phyloP scores from a whole-genome alignment of 768 basidiomycete species.

The Scleroderma citrinum region DNA sequence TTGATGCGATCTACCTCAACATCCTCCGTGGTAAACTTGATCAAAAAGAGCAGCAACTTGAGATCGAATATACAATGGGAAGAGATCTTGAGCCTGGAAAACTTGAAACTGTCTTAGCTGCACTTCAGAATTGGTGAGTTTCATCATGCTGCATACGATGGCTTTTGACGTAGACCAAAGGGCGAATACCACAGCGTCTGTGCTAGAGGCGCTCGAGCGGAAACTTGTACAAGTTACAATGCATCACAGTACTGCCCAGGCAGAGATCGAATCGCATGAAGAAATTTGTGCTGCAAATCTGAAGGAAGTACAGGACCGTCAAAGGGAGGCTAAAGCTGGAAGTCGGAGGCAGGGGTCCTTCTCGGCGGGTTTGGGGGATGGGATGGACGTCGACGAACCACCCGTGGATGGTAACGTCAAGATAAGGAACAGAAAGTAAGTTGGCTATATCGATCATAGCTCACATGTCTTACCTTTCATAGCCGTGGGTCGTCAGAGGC shows the following conservation, averaged over 20 bases:
- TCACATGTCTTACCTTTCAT: background rate
- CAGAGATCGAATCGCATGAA: constrained; percentile 50
- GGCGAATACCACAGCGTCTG: constrained; percentile 64
- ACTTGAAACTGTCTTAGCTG: constrained; percentile 51
- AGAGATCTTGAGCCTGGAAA: constrained; percentile 81
- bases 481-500: constrained; percentile 32
- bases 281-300: constrained; percentile 44
- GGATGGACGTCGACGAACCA: constrained; percentile 67
- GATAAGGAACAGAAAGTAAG: constrained; percentile 60
- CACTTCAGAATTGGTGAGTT: constrained; percentile 58
- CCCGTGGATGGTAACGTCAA: constrained; percentile 32
- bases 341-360: constrained; percentile 13
- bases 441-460: constrained; percentile 6
- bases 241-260: constrained; percentile 36
- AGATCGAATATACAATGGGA: constrained; percentile 91
- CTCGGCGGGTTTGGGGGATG: constrained; percentile 24
- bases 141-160: background rate
- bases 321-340: constrained; percentile 51
- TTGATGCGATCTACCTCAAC: constrained; percentile 92
- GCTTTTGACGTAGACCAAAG: constrained; percentile 31
- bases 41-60: constrained; percentile 83
- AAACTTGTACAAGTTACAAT: constrained; percentile 56
- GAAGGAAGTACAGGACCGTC: constrained; percentile 58
- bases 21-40: constrained; percentile 88
- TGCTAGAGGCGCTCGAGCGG: constrained; percentile 66